Evolutionary conservation across 306 rosid species (phyloP).

Genomic region (Castanospermum australe): DNA sequence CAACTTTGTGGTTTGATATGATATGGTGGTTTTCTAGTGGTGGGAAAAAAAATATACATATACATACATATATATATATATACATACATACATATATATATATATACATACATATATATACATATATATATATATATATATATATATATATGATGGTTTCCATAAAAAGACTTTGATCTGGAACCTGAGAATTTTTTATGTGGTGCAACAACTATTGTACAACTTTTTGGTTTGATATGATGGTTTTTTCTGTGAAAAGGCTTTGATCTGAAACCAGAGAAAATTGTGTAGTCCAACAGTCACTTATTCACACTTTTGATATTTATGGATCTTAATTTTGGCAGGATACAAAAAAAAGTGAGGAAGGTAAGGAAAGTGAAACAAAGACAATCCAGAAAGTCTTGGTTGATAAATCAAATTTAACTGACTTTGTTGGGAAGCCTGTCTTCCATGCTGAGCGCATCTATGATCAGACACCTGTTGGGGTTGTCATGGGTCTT

Average conservation of each 20-base stretch:
- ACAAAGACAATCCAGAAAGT: slow-evolving; percentile 50
- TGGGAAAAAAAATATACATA: no score
- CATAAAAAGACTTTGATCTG: neutral
- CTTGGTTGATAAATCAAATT: slow-evolving; percentile 55
- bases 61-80: no score
- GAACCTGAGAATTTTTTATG: slow-evolving; percentile 4
- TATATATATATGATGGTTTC: neutral
- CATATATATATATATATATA: no score
- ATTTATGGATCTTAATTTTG: slow-evolving; percentile 14
- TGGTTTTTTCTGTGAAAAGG: neutral
- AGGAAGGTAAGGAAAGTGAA: slow-evolving; percentile 41
- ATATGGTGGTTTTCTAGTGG: neutral
- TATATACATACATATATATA: no score
- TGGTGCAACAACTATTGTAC: neutral
- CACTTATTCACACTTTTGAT: slow-evolving; percentile 2
- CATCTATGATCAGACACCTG: slow-evolving; percentile 79
- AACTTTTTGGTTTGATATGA: neutral
- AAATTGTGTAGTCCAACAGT: neutral
- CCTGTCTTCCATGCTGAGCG: slow-evolving; percentile 99
- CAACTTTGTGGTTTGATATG: neutral
- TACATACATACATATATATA: no score
- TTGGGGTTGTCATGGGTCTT: slow-evolving; percentile 98
- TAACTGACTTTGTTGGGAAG: slow-evolving; percentile 87
- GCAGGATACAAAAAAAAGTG: slow-evolving; percentile 57
- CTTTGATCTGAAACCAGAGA: neutral